Percentiles rank a stretch among this genome's conserved stretches.
Conservation (phyloP, 2,329 filamentous ascomycete genomes). For the Calonectria ilicicola region DNA sequence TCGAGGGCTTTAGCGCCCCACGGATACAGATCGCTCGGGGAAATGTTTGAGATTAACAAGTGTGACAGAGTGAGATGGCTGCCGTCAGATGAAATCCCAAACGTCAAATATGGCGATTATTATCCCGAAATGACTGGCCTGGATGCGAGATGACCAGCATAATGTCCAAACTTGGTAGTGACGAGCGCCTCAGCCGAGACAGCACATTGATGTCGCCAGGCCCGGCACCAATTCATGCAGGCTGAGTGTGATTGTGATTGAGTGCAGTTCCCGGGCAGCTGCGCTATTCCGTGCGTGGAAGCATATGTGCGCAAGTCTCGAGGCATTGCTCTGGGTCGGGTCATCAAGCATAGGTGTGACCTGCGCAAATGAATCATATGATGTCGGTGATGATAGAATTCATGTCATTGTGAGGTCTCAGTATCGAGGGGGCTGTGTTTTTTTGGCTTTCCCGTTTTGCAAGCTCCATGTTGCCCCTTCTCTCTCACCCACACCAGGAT, state of each 20-base stretch:
- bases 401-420: not conserved
- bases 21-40: slow-evolving; percentile 26
- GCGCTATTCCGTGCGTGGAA: not conserved
- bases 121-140: not conserved
- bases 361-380: slow-evolving; percentile 8
- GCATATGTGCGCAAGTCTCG: not conserved
- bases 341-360: not conserved
- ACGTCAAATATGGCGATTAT: not conserved
- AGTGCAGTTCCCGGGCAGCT: not conserved
- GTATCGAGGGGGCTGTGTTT: not conserved
- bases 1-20: slow-evolving; percentile 17
- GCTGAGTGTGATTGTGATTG: slow-evolving; percentile 13
- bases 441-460: not conserved
- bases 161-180: not conserved
- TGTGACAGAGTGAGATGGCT: slow-evolving; percentile 13
- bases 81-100: slow-evolving; percentile 8
- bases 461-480: not conserved
- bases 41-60: slow-evolving; percentile 26
- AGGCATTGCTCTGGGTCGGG: not conserved
- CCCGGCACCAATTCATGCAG: not conserved
- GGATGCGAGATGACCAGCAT: slow-evolving; percentile 1
- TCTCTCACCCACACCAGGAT: not conserved
- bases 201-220: not conserved
- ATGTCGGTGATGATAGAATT: not conserved
- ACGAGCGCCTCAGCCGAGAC: slow-evolving; percentile 1